Percentiles rank a stretch among this genome's conserved stretches.
Evolutionary conservation across 2,329 filamentous ascomycete genomes (phyloP).

Genomic region (Fusarium sp.): DNA sequence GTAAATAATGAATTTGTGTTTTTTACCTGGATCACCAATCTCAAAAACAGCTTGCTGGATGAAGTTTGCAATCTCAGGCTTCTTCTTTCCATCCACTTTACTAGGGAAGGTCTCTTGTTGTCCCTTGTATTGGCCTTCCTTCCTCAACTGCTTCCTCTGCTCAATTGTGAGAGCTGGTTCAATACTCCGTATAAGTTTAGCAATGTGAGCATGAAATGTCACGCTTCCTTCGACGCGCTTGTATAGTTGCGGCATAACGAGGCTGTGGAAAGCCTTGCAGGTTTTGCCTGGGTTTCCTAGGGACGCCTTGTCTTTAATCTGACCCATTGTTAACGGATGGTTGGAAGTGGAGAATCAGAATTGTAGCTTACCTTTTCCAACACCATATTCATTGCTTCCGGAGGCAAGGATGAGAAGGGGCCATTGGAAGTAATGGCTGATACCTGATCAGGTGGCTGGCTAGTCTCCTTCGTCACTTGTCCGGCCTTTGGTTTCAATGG

Average conservation of each 20-base stretch:
- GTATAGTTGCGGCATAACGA: slow-evolving; percentile 31
- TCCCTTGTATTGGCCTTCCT: slow-evolving; percentile 29
- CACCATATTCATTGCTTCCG: slow-evolving; percentile 12
- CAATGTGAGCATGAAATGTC: slow-evolving; percentile 27
- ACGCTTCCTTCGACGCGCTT: slow-evolving; percentile 17
- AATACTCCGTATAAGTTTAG: slow-evolving; percentile 33
- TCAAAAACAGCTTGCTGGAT: slow-evolving; percentile 25
- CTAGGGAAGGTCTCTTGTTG: slow-evolving; percentile 32
- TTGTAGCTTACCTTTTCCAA: slow-evolving; percentile 11
- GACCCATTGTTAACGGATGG: neutral
- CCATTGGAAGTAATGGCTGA: neutral
- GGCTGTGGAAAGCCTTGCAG: slow-evolving; percentile 29
- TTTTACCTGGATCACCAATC: slow-evolving; percentile 8
- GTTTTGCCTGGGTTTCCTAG: slow-evolving; percentile 29
- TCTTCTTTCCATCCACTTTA: neutral
- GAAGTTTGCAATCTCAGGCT: slow-evolving; percentile 12
- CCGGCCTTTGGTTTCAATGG: neutral
- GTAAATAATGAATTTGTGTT: slow-evolving; percentile 24
- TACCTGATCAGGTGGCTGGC: too few relatives aligned
- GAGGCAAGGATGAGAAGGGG: neutral
- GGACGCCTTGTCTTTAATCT: slow-evolving; percentile 7
- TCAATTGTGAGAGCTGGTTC: slow-evolving; percentile 30
- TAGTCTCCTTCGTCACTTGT: too few relatives aligned
- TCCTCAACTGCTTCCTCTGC: slow-evolving; percentile 36
- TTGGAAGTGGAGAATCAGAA: accelerated